Conservation (phyloP, 768 basidiomycete species). For the Termitomyces sp. region DNA sequence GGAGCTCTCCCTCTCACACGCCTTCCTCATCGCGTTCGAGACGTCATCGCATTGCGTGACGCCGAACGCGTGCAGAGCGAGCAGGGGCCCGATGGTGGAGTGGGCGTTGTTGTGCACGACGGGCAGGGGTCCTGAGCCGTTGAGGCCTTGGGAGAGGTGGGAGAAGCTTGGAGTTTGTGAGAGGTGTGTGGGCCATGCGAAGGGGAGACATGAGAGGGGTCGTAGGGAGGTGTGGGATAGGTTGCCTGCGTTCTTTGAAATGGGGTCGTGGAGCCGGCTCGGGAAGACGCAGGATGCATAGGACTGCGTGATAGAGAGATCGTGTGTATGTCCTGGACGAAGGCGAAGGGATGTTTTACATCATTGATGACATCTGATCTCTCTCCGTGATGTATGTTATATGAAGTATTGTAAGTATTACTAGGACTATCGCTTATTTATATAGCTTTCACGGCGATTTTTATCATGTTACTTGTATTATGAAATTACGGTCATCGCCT, state of each 20-base stretch:
- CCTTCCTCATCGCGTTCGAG: conserved; percentile 36
- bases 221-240: conserved; percentile 34
- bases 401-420: neutral
- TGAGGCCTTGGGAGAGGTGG: conserved; percentile 31
- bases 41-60: conserved; percentile 25
- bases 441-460: neutral
- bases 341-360: neutral
- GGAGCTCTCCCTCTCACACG: conserved; percentile 35
- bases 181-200: conserved; percentile 26
- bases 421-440: neutral
- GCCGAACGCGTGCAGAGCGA: conserved; percentile 25
- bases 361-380: neutral
- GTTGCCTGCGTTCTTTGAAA: conserved; percentile 32
- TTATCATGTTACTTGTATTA: neutral
- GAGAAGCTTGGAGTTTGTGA: conserved; percentile 28
- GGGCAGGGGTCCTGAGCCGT: conserved; percentile 26
- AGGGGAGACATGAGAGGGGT: conserved; percentile 25
- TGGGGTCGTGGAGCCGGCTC: conserved; percentile 33
- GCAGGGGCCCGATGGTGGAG: conserved; percentile 35
- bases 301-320: neutral
- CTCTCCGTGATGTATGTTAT: neutral
- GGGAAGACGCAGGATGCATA: conserved; percentile 20
- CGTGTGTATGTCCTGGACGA: neutral
- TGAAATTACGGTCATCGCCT: neutral
- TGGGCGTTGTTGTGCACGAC: conserved; percentile 37